Conservation (phyloP, 2,329 filamentous ascomycete genomes). For the Trichophyton rubrum region DNA sequence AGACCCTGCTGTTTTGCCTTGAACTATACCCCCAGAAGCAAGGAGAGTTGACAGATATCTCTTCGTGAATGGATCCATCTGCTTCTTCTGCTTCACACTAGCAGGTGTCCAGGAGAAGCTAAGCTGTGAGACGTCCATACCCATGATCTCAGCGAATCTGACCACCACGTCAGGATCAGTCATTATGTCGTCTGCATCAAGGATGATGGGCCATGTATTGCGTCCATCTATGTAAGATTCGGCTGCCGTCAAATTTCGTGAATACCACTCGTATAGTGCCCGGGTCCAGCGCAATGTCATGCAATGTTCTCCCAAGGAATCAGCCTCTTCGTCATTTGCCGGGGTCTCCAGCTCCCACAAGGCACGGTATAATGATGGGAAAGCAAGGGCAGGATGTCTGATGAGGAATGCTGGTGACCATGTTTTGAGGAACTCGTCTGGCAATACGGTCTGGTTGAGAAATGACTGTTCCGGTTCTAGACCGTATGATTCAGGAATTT, state of each 20-base stretch:
- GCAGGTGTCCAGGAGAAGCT: constrained; percentile 23
- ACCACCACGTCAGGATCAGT: constrained; percentile 21
- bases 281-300: constrained; percentile 24
- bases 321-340: background rate
- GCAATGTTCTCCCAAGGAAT: constrained; percentile 4
- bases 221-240: background rate
- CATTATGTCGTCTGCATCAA: constrained; percentile 32
- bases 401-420: constrained; percentile 26
- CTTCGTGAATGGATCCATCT: background rate
- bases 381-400: constrained; percentile 28
- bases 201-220: constrained; percentile 18
- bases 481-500: constrained; percentile 13
- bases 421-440: constrained; percentile 24
- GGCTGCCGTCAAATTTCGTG: constrained; percentile 14
- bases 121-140: constrained; percentile 23
- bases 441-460: constrained; percentile 23
- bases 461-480: constrained; percentile 16
- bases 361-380: constrained; percentile 26
- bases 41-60: constrained; percentile 21
- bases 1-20: constrained; percentile 20
- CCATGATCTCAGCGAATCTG: constrained; percentile 20
- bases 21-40: constrained; percentile 23
- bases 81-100: background rate
- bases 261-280: constrained; percentile 26
- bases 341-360: background rate